phyloP scores from a whole-genome alignment of 805 yeast species.

The Starmerella powellii region DNA sequence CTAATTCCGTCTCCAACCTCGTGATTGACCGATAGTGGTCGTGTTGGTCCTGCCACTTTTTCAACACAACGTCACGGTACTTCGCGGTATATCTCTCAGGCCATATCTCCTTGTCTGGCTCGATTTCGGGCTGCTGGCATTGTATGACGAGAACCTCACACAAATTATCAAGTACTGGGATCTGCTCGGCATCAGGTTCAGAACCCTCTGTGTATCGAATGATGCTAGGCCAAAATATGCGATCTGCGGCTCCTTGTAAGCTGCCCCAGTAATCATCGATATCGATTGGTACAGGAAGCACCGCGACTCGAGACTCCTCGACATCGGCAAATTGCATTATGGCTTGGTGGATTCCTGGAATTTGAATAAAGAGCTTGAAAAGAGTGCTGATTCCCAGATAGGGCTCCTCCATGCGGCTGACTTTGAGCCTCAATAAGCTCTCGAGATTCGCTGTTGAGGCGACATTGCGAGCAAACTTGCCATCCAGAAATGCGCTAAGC shows the following conservation, averaged over 20 bases:
- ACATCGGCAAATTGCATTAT: not conserved
- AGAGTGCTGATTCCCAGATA: not conserved
- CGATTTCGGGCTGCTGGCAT: conserved; percentile 2
- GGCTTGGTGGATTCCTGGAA: not conserved
- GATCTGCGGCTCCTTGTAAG: conserved; percentile 8
- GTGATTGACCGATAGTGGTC: not conserved
- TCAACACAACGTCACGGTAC: not conserved
- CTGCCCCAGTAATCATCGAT: not conserved
- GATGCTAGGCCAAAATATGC: conserved; percentile 9
- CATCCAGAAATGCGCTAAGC: conserved; percentile 10
- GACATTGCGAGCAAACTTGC: conserved; percentile 5
- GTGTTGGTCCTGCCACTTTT: not conserved
- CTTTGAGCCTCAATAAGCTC: conserved; percentile 3
- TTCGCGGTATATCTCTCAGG: conserved; percentile 11
- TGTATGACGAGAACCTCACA: conserved; percentile 8
- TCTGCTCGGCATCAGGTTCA: conserved; percentile 1
- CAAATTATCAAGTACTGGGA: conserved; percentile 7
- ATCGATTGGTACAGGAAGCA: conserved; percentile 6
- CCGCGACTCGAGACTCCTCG: not conserved
- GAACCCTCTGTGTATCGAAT: not conserved
- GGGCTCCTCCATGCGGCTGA: not conserved
- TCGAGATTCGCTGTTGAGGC: conserved; percentile 9
- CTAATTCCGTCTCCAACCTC: not conserved
- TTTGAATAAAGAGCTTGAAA: not conserved
- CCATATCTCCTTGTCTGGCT: conserved; percentile 2